Conservation (phyloP, 208 protist genomes). For the Entamoeba moshkovskii region DNA sequence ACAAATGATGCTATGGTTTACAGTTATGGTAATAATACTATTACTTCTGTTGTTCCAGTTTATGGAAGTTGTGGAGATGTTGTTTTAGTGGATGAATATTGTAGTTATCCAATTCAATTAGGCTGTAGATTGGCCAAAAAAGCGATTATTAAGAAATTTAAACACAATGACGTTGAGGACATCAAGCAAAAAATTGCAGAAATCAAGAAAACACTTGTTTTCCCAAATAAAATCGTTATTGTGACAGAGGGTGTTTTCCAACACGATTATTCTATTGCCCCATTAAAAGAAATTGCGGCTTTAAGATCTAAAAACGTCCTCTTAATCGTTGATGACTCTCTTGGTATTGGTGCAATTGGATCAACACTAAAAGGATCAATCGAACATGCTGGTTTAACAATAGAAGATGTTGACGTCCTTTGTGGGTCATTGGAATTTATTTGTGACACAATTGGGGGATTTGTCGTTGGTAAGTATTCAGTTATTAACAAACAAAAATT, state of each 20-base stretch:
- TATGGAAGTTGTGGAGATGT: slow-evolving; percentile 6
- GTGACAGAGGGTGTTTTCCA: slow-evolving; percentile 78
- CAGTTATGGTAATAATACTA: slow-evolving; percentile 15
- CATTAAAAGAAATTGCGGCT: slow-evolving; percentile 59
- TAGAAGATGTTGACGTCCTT: slow-evolving; percentile 49
- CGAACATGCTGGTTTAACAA: slow-evolving; percentile 68
- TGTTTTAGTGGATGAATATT: slow-evolving; percentile 52
- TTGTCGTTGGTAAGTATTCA: slow-evolving; percentile 60
- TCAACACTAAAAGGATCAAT: slow-evolving; percentile 69
- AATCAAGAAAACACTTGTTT: neutral
- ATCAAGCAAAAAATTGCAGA: slow-evolving; percentile 60
- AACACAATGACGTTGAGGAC: slow-evolving; percentile 79
- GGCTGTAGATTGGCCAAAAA: slow-evolving; percentile 63
- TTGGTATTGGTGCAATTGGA: slow-evolving; percentile 75
- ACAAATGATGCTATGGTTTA: slow-evolving; percentile 18
- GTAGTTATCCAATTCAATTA: slow-evolving; percentile 58
- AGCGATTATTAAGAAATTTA: slow-evolving; percentile 58
- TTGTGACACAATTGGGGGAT: slow-evolving; percentile 72
- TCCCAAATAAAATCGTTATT: slow-evolving; percentile 61
- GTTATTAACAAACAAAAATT: slow-evolving; percentile 79
- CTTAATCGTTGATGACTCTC: slow-evolving; percentile 78
- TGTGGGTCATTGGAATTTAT: slow-evolving; percentile 52
- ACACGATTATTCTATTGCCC: slow-evolving; percentile 57
- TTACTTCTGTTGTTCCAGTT: slow-evolving; percentile 18
- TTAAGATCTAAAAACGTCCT: slow-evolving; percentile 73